A percentile compares a stretch with the other conserved stretches of the same genome.
Conservation (phyloP, 805 yeast genomes). For the Kluyveromyces lactis region DNA sequence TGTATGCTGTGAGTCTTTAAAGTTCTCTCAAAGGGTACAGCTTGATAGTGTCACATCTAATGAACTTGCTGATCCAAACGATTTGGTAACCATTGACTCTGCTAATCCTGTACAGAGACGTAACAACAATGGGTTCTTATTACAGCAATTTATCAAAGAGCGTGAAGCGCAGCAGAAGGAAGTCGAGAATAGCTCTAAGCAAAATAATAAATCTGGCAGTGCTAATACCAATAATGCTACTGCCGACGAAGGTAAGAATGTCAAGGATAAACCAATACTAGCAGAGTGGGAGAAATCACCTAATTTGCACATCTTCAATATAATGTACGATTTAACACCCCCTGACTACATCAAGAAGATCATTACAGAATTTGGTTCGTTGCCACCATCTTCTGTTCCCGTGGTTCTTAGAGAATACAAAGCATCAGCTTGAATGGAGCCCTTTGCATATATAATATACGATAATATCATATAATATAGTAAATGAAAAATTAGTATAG, state of each 20-base stretch:
- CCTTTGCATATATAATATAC: constrained; percentile 2
- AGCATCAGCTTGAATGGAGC: constrained; percentile 24
- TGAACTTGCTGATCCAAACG: constrained; percentile 79
- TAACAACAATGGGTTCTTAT: constrained; percentile 50
- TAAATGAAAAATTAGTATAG: background rate
- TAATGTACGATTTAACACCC: constrained; percentile 91
- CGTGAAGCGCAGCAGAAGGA: constrained; percentile 25
- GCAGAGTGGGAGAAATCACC: constrained; percentile 57
- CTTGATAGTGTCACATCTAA: constrained; percentile 91
- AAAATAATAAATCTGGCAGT: constrained; percentile 19
- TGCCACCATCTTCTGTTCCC: constrained; percentile 98
- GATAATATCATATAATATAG: background rate
- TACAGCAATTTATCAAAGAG: constrained; percentile 52
- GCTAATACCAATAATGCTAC: constrained; percentile 13
- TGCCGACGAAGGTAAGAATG: constrained; percentile 22
- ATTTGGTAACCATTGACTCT: constrained; percentile 43
- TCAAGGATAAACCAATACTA: constrained; percentile 36
- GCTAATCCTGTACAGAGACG: constrained; percentile 42
- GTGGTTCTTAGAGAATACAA: constrained; percentile 92
- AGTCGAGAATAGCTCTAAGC: constrained; percentile 20
- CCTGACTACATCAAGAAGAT: constrained; percentile 90
- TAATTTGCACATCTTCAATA: constrained; percentile 64
- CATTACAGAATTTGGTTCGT: constrained; percentile 90
- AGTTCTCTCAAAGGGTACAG: constrained; percentile 91
- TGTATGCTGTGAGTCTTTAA: constrained; percentile 91